Evolutionary conservation across 208 protist species (phyloP).

Genomic region (Kentomonas sorsogonicus): DNA sequence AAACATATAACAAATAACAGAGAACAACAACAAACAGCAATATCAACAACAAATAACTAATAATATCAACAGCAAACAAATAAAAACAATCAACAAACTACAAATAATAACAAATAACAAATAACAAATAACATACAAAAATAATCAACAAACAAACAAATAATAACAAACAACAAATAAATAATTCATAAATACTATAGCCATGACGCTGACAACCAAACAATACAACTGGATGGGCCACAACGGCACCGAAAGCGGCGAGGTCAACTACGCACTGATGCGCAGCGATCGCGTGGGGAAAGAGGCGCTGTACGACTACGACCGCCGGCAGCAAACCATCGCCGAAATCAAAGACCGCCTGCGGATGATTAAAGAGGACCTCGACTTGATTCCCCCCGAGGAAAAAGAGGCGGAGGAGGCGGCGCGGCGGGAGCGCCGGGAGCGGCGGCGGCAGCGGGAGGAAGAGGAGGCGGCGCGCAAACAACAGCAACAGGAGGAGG

Average conservation of each 20-base stretch:
- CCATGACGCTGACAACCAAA: slow-evolving; percentile 51
- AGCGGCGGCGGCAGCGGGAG: slow-evolving; percentile 12
- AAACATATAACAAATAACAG: slow-evolving; percentile 4
- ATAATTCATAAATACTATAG: slow-evolving; percentile 16
- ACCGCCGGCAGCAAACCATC: slow-evolving; percentile 50
- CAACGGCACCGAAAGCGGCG: slow-evolving; percentile 62
- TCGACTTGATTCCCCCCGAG: slow-evolving; percentile 69
- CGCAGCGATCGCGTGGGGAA: slow-evolving; percentile 16
- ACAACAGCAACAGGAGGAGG: slow-evolving; percentile 11
- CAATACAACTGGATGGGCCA: slow-evolving; percentile 87
- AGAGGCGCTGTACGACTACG: slow-evolving; percentile 54
- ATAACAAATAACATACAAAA: not conserved
- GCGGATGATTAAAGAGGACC: slow-evolving; percentile 68
- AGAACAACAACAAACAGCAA: not conserved
- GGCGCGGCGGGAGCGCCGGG: slow-evolving; percentile 22
- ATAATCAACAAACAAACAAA: no score
- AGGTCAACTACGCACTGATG: slow-evolving; percentile 37
- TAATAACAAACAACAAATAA: not conserved
- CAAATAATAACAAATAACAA: not conserved
- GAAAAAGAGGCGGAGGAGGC: slow-evolving; percentile 42
- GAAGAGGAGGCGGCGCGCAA: slow-evolving; percentile 11
- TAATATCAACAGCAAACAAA: not conserved
- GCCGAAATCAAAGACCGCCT: slow-evolving; percentile 57
- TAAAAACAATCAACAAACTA: not conserved
- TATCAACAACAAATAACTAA: not conserved